phyloP scores from a whole-genome alignment of 257 asterid species.

The Rubia yunnanensis region DNA sequence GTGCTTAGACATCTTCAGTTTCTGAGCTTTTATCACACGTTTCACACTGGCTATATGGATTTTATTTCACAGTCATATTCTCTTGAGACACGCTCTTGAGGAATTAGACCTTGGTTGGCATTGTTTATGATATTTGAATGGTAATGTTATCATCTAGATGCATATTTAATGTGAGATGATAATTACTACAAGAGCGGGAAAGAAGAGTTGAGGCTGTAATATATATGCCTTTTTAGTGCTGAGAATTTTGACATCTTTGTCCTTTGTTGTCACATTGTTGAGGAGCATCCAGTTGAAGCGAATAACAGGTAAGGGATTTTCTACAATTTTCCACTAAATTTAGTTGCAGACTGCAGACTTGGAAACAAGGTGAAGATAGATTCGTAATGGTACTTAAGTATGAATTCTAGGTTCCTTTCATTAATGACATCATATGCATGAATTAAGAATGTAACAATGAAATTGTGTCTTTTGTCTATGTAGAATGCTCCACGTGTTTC shows the following conservation, averaged over 20 bases:
- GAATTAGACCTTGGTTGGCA: neutral
- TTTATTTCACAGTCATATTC: too few relatives aligned
- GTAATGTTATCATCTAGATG: constrained; percentile 28
- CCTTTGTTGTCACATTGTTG: constrained; percentile 85
- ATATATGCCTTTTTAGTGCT: constrained; percentile 71
- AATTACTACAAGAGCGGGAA: constrained; percentile 28
- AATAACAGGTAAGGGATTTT: constrained; percentile 57
- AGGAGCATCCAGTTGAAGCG: constrained; percentile 70
- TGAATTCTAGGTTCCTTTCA: neutral
- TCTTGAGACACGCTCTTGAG: too few relatives aligned
- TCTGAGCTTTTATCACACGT: too few relatives aligned
- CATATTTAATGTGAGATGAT: constrained; percentile 52
- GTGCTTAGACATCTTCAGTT: too few relatives aligned
- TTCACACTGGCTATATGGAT: too few relatives aligned
- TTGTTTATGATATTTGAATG: constrained; percentile 5
- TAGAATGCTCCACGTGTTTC: neutral
- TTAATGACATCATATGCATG: neutral
- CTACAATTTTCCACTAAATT: neutral
- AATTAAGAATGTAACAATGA: neutral
- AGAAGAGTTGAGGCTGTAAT: constrained; percentile 61
- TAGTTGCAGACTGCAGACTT: neutral
- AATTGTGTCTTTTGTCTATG: too few relatives aligned
- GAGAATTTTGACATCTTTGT: constrained; percentile 83
- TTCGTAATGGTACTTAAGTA: neutral
- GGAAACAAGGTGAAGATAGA: neutral